Evolutionary conservation across 306 rosid genomes (phyloP), one percentile per base, ranked within the genome.

Genomic region (Nissolia schottii): DNA sequence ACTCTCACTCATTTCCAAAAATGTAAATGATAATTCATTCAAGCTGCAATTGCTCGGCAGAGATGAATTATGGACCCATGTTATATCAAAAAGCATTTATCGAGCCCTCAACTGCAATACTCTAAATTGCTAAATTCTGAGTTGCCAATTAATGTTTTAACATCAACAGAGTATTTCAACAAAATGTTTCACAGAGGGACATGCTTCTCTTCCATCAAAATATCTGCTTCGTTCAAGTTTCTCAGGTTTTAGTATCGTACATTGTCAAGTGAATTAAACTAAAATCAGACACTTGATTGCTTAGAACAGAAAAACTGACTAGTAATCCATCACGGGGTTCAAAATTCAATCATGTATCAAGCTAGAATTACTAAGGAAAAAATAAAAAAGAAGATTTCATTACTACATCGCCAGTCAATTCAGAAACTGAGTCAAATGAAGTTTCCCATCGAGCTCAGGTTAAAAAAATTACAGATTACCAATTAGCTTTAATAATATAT

Each of bases 151-250:
- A 23, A 55, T 64, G 16, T 65, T 71, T 49, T 57, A 51, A 40
- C 50, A 48, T 18, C 25, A 34, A 57, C 49, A 56, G 10, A 57
- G 27, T 50, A n/a, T 58, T 58, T 63, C 1, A 8, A 37, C 14
- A 58, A 65, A 65, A 46, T 56, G 28, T 56, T 57, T 57, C 56
- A 41, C 53, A 56, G 13, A 22, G 23, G 15, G 20, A 32, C 32
- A 29, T 66, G 73, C 73, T 18, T 12, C 64, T 55, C 56, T 54
- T 15, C 50, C 40, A 29, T 58, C 22, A 58, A 73, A 67, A 38
- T 38, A 67, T 46, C 11, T 58, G 34, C 51, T 66, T 24, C 7
- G 5, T 23, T 49, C 66, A 66, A 35, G 51, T 49, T 38, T 79
- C 31, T 48, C 23, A 22, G 32, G 71, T 49, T 74, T 58, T 31